These are phyloP conservation scores for Tricholoma saponaceum DNA, from an alignment of 768 basidiomycete genomes.

Conservation along the genomic window DNA sequence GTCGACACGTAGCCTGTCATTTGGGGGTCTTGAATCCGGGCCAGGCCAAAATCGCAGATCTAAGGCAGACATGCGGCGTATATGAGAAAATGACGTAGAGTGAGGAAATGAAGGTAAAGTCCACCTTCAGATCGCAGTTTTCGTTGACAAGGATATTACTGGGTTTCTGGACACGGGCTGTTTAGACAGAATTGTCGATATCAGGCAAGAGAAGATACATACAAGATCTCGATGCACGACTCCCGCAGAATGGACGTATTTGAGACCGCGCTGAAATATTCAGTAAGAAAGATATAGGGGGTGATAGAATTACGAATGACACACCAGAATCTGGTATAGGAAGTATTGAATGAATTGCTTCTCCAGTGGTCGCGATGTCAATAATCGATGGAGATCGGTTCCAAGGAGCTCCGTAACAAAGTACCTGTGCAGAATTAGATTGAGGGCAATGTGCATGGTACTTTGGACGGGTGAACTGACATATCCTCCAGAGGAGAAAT, in stretches of 20 bases:
- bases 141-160: conserved; percentile 99
- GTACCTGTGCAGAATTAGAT: conserved; percentile 57
- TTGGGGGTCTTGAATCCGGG: conserved; percentile 98
- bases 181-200: conserved; percentile 2
- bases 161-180: conserved; percentile 66
- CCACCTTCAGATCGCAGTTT: conserved; percentile 96
- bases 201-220: conserved; percentile 22
- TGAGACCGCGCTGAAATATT: conserved; percentile 76
- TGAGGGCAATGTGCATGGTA: conserved; percentile 4
- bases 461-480: conserved; percentile 40
- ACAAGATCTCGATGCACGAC: conserved; percentile 97
- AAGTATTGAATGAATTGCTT: conserved; percentile 99
- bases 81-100: conserved; percentile 9
- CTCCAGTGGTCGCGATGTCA: conserved; percentile 95
- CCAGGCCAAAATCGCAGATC: conserved; percentile 99
- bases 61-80: conserved; percentile 21
- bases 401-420: conserved; percentile 98
- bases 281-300: conserved; percentile 4
- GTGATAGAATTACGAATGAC: conserved; percentile 20
- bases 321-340: conserved; percentile 94
- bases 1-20: conserved; percentile 99
- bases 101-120: conserved; percentile 7
- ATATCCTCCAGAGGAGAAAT: conserved; percentile 99
- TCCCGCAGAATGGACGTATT: conserved; percentile 99
- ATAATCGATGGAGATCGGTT: conserved; percentile 94